A percentile compares a stretch with the other conserved stretches of the same genome.
These are phyloP conservation scores for Beauveria rudraprayagi DNA, from an alignment of 2,329 filamentous ascomycete genomes.

Conservation along the genomic window DNA sequence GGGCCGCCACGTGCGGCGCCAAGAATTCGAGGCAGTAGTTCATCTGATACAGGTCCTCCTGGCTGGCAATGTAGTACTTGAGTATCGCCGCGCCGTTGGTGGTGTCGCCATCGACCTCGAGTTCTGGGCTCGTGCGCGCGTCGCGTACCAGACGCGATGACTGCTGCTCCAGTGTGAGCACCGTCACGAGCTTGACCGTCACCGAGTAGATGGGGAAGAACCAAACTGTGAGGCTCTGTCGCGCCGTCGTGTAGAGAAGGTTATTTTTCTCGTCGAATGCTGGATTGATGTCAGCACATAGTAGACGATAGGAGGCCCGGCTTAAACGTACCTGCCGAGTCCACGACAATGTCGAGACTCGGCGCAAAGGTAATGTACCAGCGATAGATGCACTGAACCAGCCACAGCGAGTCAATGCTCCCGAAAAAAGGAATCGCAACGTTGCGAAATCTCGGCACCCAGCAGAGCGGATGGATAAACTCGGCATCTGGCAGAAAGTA, in stretches of 20 bases:
- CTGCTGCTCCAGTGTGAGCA: conserved; percentile 52
- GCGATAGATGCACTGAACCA: conserved; percentile 63
- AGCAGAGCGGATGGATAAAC: conserved; percentile 73
- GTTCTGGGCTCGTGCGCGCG: conserved; percentile 11
- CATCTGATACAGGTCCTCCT: conserved; percentile 76
- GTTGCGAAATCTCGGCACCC: conserved; percentile 48
- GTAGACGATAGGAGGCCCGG: too few relatives aligned
- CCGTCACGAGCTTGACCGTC: conserved; percentile 58
- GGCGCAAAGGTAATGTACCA: conserved; percentile 84
- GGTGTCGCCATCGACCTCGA: conserved; percentile 16
- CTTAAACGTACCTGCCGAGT: conserved; percentile 40
- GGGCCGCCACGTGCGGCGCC: conserved; percentile 46
- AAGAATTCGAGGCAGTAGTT: conserved; percentile 70
- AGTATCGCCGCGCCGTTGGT: conserved; percentile 12
- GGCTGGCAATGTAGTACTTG: conserved; percentile 61
- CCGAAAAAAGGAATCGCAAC: conserved; percentile 32
- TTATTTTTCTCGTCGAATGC: conserved; percentile 60
- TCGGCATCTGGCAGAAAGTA: conserved; percentile 67
- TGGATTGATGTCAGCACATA: conserved; percentile 21
- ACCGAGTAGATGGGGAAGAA: conserved; percentile 67
- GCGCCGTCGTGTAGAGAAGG: conserved; percentile 65
- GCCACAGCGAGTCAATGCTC: conserved; percentile 52
- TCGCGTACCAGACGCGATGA: conserved; percentile 21
- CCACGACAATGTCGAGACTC: conserved; percentile 57
- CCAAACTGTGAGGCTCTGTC: conserved; percentile 71